phyloP scores from a whole-genome alignment of 2,329 filamentous ascomycete species.

The Phyllosticta paracitricarpa region DNA sequence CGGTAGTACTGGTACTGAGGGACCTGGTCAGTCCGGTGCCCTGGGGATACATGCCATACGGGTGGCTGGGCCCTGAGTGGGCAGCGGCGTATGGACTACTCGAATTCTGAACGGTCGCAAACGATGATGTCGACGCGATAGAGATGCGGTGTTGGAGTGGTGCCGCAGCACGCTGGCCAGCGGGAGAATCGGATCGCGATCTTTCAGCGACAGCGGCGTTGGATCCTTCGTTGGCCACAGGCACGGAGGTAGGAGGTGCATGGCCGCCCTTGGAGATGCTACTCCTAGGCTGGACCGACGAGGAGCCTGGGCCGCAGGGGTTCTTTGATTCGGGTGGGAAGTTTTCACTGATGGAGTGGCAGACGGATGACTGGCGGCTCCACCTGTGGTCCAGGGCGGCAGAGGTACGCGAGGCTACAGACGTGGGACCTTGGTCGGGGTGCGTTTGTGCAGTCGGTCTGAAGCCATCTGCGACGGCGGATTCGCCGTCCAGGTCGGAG shows the following conservation, averaged over 20 bases:
- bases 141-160: constrained; percentile 25
- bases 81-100: constrained; percentile 61
- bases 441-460: constrained; percentile 25
- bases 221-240: constrained; percentile 15
- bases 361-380: constrained; percentile 15
- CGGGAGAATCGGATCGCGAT: constrained; percentile 18
- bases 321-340: constrained; percentile 5
- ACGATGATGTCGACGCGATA: constrained; percentile 32
- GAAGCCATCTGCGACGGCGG: constrained; percentile 36
- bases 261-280: constrained; percentile 26
- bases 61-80: constrained; percentile 62
- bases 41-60: constrained; percentile 78
- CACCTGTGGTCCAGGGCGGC: constrained; percentile 6
- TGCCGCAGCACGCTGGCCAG: background rate
- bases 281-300: constrained; percentile 18
- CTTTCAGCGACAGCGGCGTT: constrained; percentile 11
- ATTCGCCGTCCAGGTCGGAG: constrained; percentile 31
- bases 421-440: constrained; percentile 8
- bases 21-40: constrained; percentile 46
- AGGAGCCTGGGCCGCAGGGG: background rate
- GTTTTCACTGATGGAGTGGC: constrained; percentile 7
- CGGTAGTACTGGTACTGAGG: constrained; percentile 60
- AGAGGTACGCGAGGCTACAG: constrained; percentile 7
- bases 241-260: constrained; percentile 14
- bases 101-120: constrained; percentile 30